Conservation (phyloP, 2,329 filamentous ascomycete genomes). For the Dothideomycetes sp. region DNA sequence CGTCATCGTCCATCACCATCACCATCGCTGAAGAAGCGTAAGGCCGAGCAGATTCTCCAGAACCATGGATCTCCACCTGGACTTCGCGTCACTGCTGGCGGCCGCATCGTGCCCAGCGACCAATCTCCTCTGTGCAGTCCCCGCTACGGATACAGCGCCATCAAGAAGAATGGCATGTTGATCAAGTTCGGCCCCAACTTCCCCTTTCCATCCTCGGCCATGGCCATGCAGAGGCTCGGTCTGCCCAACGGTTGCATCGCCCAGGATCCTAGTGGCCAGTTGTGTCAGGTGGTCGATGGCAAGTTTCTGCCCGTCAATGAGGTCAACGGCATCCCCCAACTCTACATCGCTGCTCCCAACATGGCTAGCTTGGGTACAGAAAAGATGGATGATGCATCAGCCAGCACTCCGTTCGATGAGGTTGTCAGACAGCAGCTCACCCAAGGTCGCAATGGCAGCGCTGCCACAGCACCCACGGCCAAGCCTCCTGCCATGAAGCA, state of each 20-base stretch:
- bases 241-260: slow-evolving; percentile 27
- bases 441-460: slow-evolving; percentile 2
- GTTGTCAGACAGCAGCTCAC: slow-evolving; percentile 3
- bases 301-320: slow-evolving; percentile 26
- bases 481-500: slow-evolving; percentile 12
- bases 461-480: slow-evolving; percentile 3
- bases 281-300: slow-evolving; percentile 31
- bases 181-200: slow-evolving; percentile 31
- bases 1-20: slow-evolving; percentile 35
- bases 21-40: slow-evolving; percentile 41
- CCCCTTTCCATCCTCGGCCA: slow-evolving; percentile 20
- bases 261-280: slow-evolving; percentile 27
- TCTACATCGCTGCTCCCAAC: slow-evolving; percentile 30
- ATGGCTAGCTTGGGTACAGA: slow-evolving; percentile 19
- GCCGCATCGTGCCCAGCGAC: slow-evolving; percentile 43
- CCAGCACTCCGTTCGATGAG: slow-evolving; percentile 12
- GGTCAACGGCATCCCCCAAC: slow-evolving; percentile 25
- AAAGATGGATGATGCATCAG: slow-evolving; percentile 15
- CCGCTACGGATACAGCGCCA: slow-evolving; percentile 30
- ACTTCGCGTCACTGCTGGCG: slow-evolving; percentile 43
- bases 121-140: slow-evolving; percentile 31
- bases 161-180: slow-evolving; percentile 29
- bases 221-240: slow-evolving; percentile 21
- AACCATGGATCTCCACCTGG: slow-evolving; percentile 43
- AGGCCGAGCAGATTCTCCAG: slow-evolving; percentile 41